Percentiles rank a stretch among this genome's conserved stretches.
Conservation (phyloP, 805 yeast species). For the Cyberlindnera americana region DNA sequence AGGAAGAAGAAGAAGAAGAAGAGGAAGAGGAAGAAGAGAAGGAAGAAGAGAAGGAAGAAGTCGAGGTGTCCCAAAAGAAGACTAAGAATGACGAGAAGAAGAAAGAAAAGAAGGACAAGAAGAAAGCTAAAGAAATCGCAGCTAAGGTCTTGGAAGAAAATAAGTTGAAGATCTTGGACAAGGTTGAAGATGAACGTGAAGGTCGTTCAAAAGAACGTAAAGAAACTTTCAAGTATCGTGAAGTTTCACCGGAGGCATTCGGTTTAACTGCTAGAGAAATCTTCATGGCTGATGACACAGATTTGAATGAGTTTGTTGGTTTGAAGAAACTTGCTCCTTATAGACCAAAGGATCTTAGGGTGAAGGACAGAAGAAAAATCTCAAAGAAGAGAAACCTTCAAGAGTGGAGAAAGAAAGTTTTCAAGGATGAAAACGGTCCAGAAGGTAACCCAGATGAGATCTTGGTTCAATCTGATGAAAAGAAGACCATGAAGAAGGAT, state of each 20-base stretch:
- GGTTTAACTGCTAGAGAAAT: slow-evolving; percentile 87
- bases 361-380: slow-evolving; percentile 78
- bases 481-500: slow-evolving; percentile 8
- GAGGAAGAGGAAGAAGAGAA: slow-evolving; percentile 30
- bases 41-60: slow-evolving; percentile 39
- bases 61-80: slow-evolving; percentile 35
- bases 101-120: slow-evolving; percentile 57
- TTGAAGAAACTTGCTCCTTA: slow-evolving; percentile 93
- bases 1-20: slow-evolving; percentile 37
- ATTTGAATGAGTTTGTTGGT: slow-evolving; percentile 80
- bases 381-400: slow-evolving; percentile 77
- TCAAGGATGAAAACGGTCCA: slow-evolving; percentile 56
- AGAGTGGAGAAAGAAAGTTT: slow-evolving; percentile 87
- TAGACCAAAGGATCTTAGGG: slow-evolving; percentile 65
- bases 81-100: slow-evolving; percentile 56
- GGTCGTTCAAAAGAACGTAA: slow-evolving; percentile 51
- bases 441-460: slow-evolving; percentile 24
- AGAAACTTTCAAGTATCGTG: slow-evolving; percentile 76
- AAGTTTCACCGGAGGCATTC: slow-evolving; percentile 91
- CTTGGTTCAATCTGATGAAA: slow-evolving; percentile 23
- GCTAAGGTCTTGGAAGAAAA: slow-evolving; percentile 76
- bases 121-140: slow-evolving; percentile 60
- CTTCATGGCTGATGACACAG: slow-evolving; percentile 81
- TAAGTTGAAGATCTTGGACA: slow-evolving; percentile 60
- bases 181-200: slow-evolving; percentile 58